Base-by-base conservation (phyloP, 192 early-diverging fungal genomes). In the Chytriomyces hyalinus region DNA sequence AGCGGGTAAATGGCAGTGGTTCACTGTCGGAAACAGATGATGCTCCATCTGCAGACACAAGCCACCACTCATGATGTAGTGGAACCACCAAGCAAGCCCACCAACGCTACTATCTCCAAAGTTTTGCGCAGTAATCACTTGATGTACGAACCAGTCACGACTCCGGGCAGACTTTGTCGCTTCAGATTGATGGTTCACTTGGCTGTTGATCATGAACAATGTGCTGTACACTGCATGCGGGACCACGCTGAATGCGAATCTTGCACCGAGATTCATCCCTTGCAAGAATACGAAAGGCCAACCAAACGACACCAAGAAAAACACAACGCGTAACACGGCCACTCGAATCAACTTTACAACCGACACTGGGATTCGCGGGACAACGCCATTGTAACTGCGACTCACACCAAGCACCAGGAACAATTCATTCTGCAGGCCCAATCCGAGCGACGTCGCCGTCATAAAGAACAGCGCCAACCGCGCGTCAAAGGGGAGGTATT, bases 1-100 rank as follows among this genome's bases (percentile, higher is more conserved):
- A 15, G 62, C 61, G 9, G 22, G 24, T 47, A 75, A 49, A 49
- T 75, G 73, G 44, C 60, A 62, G n/a, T 68, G 62, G 28, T 75
- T 75, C 28, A 75, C 63, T 20, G 83, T 87, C 9, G 93, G 93
- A 89, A 95, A 95, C 78, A 93, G 84, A 76, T 95, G 93, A 84
- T 95, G 93, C 82, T 95, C 93, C 70, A 95, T 95, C 75, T 95
- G 93, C 84, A 87, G 92, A 86, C 93, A 93, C 73, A 93, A 82
- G 51, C 92, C 92, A 51, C 93, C 92, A 9, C 85, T 90, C 81
- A 94, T 92, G n/a, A 10, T 6, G 28, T 20, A 71, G 20, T 71
- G 73, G 73, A 75, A 75, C 62, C 61, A 62, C 73, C 61, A 75
- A 43, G 44, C 20, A 24, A 65, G 26, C 20, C 26, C 26, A 26